phyloP scores from a whole-genome alignment of 2,329 filamentous ascomycete genomes.

The Cercospora sesami region DNA sequence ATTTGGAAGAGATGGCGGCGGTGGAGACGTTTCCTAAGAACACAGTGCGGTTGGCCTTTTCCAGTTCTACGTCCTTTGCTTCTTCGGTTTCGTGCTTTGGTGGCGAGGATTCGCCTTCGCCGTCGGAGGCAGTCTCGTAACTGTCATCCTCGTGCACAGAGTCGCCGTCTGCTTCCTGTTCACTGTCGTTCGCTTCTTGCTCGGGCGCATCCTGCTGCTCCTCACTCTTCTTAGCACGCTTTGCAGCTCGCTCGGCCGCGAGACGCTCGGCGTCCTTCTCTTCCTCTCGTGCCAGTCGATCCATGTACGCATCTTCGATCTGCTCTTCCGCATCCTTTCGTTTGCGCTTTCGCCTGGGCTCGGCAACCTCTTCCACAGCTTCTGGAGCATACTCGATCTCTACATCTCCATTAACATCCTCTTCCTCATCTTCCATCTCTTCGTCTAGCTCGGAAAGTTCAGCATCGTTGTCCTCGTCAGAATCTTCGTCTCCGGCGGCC shows the following conservation, averaged over 20 bases:
- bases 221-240: conserved; percentile 35
- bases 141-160: conserved; percentile 34
- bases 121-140: conserved; percentile 34
- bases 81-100: conserved; percentile 53
- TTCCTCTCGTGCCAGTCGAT: conserved; percentile 58
- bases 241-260: conserved; percentile 34
- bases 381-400: conserved; percentile 26
- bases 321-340: conserved; percentile 56
- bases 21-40: conserved; percentile 91
- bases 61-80: conserved; percentile 60
- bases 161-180: conserved; percentile 31
- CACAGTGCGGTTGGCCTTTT: conserved; percentile 85
- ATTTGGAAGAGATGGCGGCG: conserved; percentile 77
- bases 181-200: conserved; percentile 30
- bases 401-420: conserved; percentile 30
- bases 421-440: conserved; percentile 17
- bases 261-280: conserved; percentile 33
- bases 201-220: conserved; percentile 20
- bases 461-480: conserved; percentile 38
- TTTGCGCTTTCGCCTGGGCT: conserved; percentile 60
- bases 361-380: conserved; percentile 26
- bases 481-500: conserved; percentile 31
- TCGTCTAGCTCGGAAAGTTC: conserved; percentile 27
- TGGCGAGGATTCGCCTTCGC: conserved; percentile 57
- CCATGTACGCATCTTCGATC: conserved; percentile 69